Percentiles rank a stretch among this genome's conserved stretches.
Conservation (phyloP, 2,329 filamentous ascomycete species). For the Ophiostoma perfectum region DNA sequence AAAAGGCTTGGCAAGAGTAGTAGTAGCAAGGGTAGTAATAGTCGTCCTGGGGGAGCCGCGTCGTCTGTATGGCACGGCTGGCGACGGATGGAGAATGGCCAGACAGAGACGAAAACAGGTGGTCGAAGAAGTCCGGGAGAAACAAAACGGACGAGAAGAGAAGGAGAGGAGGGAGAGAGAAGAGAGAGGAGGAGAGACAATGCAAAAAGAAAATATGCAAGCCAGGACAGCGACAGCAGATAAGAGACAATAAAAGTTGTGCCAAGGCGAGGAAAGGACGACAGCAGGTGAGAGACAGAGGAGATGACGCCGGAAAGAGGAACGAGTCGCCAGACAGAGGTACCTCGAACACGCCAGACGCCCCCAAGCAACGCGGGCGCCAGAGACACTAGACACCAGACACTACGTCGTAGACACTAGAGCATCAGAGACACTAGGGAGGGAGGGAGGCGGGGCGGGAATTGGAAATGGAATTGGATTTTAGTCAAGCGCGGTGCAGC, state of each 20-base stretch:
- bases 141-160: not conserved
- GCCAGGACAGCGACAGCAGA: slow-evolving; percentile 14
- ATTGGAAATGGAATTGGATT: slow-evolving; percentile 20
- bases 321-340: not conserved
- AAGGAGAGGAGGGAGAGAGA: slow-evolving; percentile 8
- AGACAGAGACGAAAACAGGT: too few relatives aligned
- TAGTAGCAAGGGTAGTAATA: slow-evolving; percentile 11
- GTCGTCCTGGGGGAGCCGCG: slow-evolving; percentile 1
- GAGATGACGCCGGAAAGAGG: slow-evolving; percentile 3
- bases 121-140: too few relatives aligned
- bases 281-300: slow-evolving; percentile 11
- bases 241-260: slow-evolving; percentile 18
- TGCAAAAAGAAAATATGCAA: slow-evolving; percentile 14
- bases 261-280: slow-evolving; percentile 11
- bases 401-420: too few relatives aligned
- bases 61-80: slow-evolving; percentile 9
- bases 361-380: not conserved
- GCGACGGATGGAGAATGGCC: not conserved
- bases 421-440: not conserved
- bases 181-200: not conserved
- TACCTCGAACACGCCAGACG: not conserved
- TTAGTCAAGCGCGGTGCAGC: slow-evolving; percentile 17
- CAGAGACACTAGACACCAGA: slow-evolving; percentile 9
- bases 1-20: slow-evolving; percentile 9
- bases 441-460: slow-evolving; percentile 20